Evolutionary conservation across 129 eudicot genomes (phyloP).

Genomic region (Solidago caesia): DNA sequence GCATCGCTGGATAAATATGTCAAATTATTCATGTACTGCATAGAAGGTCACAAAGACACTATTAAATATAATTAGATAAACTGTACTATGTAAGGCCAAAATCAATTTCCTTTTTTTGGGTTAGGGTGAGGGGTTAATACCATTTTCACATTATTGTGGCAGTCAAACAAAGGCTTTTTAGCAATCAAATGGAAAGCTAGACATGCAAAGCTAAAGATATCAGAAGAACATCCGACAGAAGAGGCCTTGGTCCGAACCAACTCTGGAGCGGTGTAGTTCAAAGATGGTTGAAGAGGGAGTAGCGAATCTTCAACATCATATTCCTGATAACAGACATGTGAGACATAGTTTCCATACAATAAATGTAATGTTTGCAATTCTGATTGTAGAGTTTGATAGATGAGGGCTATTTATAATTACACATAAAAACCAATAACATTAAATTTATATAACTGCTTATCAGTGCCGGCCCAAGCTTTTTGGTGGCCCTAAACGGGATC

Average conservation of each 20-base stretch:
- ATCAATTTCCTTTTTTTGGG: not conserved
- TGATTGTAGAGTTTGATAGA: not conserved
- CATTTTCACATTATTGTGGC: slow-evolving; percentile 99
- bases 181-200: slow-evolving; percentile 89
- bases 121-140: slow-evolving; percentile 38
- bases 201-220: slow-evolving; percentile 94
- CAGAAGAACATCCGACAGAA: slow-evolving; percentile 72
- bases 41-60: slow-evolving; percentile 34
- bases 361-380: slow-evolving; percentile 4
- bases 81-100: slow-evolving; percentile 18
- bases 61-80: slow-evolving; percentile 17
- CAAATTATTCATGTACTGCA: slow-evolving; percentile 92
- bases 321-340: slow-evolving; percentile 47
- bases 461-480: no score
- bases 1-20: slow-evolving; percentile 82
- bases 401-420: not conserved
- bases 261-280: slow-evolving; percentile 97
- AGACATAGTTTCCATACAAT: slow-evolving; percentile 23
- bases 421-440: not conserved
- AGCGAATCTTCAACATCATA: slow-evolving; percentile 97
- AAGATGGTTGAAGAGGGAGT: slow-evolving; percentile 91
- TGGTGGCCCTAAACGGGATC: no score
- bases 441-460: not conserved
- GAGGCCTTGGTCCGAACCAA: slow-evolving; percentile 70
- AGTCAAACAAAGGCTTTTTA: slow-evolving; percentile 87